Percentiles rank a stretch among this genome's conserved stretches.
Conservation (phyloP, 768 basidiomycete species). For the Termitomyces sp. region DNA sequence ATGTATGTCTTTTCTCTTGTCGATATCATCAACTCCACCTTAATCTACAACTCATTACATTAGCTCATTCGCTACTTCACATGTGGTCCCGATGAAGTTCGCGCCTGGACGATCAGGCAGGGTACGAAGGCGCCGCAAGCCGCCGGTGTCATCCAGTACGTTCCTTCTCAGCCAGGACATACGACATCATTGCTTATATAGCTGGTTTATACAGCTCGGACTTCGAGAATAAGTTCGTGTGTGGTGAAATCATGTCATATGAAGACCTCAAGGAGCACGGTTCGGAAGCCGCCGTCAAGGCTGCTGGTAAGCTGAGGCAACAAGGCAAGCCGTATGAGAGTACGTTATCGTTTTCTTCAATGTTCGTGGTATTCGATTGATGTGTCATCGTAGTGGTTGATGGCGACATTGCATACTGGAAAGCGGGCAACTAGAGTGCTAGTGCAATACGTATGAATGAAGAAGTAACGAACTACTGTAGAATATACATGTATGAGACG, state of each 20-base stretch:
- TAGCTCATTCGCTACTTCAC: constrained; percentile 96
- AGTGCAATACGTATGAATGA: neutral
- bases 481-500: constrained; percentile 4
- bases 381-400: constrained; percentile 55
- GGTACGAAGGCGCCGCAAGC: constrained; percentile 96
- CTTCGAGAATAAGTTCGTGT: constrained; percentile 97
- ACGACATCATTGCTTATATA: neutral
- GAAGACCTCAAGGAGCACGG: constrained; percentile 89
- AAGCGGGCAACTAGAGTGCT: constrained; percentile 47
- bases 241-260: constrained; percentile 94
- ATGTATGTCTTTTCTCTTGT: constrained; percentile 40
- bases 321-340: constrained; percentile 98
- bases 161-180: constrained; percentile 3
- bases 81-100: constrained; percentile 93
- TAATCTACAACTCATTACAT: neutral
- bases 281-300: constrained; percentile 87
- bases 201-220: constrained; percentile 55
- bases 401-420: constrained; percentile 93
- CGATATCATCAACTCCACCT: neutral
- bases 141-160: constrained; percentile 95
- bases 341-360: constrained; percentile 29
- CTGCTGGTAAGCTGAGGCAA: constrained; percentile 89
- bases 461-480: constrained; percentile 1
- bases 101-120: constrained; percentile 95
- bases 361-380: neutral